phyloP scores from a whole-genome alignment of 2,329 filamentous ascomycete species.

The Pyrenophora teres region DNA sequence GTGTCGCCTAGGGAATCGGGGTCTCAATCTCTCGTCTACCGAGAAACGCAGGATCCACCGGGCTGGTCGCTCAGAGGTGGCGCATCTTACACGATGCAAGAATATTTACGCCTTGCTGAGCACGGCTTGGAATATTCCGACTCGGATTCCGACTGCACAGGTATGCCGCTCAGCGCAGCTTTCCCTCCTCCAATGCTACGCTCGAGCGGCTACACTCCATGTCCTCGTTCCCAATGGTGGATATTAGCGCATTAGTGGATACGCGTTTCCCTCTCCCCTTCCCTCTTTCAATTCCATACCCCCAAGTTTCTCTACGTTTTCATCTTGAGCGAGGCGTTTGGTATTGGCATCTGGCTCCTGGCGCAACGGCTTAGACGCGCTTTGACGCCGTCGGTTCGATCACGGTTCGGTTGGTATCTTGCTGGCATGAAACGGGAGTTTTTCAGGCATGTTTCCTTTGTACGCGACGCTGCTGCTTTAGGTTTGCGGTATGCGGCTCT shows the following conservation, averaged over 20 bases:
- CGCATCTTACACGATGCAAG: background rate
- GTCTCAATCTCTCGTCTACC: background rate
- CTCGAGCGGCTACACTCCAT: background rate
- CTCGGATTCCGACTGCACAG: too few species aligned
- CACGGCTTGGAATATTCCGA: too few species aligned
- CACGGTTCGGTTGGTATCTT: slow-evolving; percentile 21
- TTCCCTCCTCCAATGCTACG: too few species aligned
- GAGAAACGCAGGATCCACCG: background rate
- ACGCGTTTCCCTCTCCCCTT: slow-evolving; percentile 5
- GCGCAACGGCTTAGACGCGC: slow-evolving; percentile 3
- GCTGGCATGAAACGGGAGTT: background rate
- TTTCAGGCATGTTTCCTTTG: background rate
- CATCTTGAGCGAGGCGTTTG: slow-evolving; percentile 33
- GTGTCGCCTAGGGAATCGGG: background rate
- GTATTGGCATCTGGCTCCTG: slow-evolving; percentile 14
- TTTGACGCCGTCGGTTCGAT: slow-evolving; percentile 2
- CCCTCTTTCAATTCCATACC: slow-evolving; percentile 1
- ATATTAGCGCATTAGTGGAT: slow-evolving; percentile 5
- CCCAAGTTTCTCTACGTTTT: slow-evolving; percentile 7
- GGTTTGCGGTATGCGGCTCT: background rate
- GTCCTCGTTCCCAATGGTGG: background rate
- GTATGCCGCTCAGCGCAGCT: too few species aligned
- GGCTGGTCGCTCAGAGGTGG: background rate
- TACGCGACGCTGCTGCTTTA: background rate
- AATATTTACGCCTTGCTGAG: too few species aligned